A percentile compares a stretch with the other conserved stretches of the same genome.
Conservation (phyloP, 108 stramenopile genomes). For the Epithemia pelagica region DNA sequence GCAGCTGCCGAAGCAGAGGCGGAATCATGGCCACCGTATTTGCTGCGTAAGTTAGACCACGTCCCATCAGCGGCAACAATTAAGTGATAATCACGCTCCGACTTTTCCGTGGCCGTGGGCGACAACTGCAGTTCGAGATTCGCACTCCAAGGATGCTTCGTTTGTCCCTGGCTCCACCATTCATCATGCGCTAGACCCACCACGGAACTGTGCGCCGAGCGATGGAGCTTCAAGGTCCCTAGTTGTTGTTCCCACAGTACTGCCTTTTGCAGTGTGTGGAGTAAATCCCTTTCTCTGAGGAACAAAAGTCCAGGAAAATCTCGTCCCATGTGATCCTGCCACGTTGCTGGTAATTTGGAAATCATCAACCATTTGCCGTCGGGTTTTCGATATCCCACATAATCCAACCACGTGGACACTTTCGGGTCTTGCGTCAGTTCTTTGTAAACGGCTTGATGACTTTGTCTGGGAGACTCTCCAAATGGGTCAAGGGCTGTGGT, state of each 20-base stretch:
- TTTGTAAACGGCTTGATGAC: constrained; percentile 42
- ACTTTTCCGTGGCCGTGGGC: constrained; percentile 11
- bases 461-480: constrained; percentile 33
- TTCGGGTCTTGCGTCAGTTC: constrained; percentile 38
- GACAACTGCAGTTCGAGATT: constrained; percentile 18
- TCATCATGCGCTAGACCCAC: constrained; percentile 14
- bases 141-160: constrained; percentile 44
- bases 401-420: constrained; percentile 39
- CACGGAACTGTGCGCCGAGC: constrained; percentile 10
- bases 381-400: constrained; percentile 80
- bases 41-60: constrained; percentile 54
- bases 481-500: constrained; percentile 72
- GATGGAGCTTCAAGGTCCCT: constrained; percentile 52
- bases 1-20: constrained; percentile 19
- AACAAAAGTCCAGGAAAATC: constrained; percentile 53
- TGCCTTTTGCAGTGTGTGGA: constrained; percentile 47
- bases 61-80: constrained; percentile 82
- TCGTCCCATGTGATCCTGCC: constrained; percentile 11
- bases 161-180: constrained; percentile 21
- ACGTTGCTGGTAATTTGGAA: constrained; percentile 41
- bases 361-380: constrained; percentile 72
- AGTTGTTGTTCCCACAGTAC: constrained; percentile 46
- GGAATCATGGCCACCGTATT: constrained; percentile 51
- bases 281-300: constrained; percentile 64
- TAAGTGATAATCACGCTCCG: constrained; percentile 64